Conservation (phyloP, 192 early-diverging fungal genomes). For the Phlyctochytrium planicorne region DNA sequence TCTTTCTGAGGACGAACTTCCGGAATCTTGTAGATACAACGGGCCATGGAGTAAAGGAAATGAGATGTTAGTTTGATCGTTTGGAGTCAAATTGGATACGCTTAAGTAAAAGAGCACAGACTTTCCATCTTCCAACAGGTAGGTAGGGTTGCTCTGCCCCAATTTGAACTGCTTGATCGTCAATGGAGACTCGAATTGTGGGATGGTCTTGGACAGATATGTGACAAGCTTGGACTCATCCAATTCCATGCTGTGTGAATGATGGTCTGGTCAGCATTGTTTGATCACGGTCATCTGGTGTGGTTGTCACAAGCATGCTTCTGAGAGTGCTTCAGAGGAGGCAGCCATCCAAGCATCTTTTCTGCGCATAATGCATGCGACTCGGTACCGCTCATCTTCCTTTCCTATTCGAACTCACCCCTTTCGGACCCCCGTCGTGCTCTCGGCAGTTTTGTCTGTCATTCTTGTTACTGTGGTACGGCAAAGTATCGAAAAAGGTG, state of each 20-base stretch:
- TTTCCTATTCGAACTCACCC: conserved; percentile 17
- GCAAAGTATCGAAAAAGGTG: too few relatives aligned
- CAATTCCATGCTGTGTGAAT: conserved; percentile 38
- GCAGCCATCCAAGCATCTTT: too few relatives aligned
- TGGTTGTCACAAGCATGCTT: neutral
- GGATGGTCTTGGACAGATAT: conserved; percentile 50
- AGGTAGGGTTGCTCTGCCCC: conserved; percentile 95
- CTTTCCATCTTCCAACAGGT: conserved; percentile 67
- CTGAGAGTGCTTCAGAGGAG: too few relatives aligned
- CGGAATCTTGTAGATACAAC: conserved; percentile 43
- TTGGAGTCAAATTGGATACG: too few relatives aligned
- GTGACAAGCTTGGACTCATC: conserved; percentile 56
- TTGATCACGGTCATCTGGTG: neutral
- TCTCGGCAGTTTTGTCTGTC: neutral
- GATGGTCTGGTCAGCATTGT: neutral
- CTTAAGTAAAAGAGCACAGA: too few relatives aligned
- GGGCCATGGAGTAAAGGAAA: neutral
- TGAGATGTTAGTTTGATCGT: too few relatives aligned
- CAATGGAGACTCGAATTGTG: conserved; percentile 55
- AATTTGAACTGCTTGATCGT: conserved; percentile 81
- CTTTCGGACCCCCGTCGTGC: conserved; percentile 22
- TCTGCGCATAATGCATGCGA: too few relatives aligned
- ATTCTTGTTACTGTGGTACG: too few relatives aligned
- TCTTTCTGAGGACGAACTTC: conserved; percentile 84
- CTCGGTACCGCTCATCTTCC: neutral